Percentiles rank a stretch among this genome's conserved stretches.
These are phyloP conservation scores for Sporobolomyces phaffii DNA, from an alignment of 768 basidiomycete species.

Conservation along the genomic window DNA sequence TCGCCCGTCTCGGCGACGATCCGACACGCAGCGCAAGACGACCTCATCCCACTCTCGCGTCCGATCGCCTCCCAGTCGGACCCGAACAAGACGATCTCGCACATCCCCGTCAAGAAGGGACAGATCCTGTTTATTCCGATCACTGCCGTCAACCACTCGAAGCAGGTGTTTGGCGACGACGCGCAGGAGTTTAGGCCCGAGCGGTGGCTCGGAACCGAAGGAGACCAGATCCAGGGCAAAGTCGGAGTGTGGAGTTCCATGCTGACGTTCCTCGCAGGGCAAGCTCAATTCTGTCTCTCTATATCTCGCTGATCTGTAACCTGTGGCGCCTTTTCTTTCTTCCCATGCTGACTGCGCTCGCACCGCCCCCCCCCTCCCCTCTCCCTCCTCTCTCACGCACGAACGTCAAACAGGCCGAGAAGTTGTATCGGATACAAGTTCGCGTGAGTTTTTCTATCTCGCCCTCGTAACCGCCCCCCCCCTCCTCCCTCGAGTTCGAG, in stretches of 20 bases:
- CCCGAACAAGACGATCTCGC: constrained; percentile 10
- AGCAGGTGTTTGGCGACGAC: constrained; percentile 61
- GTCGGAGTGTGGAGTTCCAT: constrained; percentile 55
- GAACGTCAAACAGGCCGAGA: background rate
- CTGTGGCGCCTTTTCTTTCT: background rate
- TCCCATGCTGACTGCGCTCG: background rate
- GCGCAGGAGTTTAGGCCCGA: constrained; percentile 61
- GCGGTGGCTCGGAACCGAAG: constrained; percentile 51
- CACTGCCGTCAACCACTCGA: constrained; percentile 57
- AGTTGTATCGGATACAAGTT: constrained; percentile 34
- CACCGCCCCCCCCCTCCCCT: too few species aligned
- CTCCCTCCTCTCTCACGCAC: too few species aligned
- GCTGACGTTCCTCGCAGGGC: constrained; percentile 33
- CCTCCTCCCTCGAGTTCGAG: too few species aligned
- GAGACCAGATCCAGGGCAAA: constrained; percentile 43
- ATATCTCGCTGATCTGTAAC: too few species aligned
- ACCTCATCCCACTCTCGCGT: constrained; percentile 60
- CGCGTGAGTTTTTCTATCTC: background rate
- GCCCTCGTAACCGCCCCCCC: background rate
- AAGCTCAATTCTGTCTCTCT: too few species aligned
- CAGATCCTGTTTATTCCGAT: constrained; percentile 61
- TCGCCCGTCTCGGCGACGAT: constrained; percentile 77
- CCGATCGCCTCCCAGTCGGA: constrained; percentile 19
- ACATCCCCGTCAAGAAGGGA: constrained; percentile 50
- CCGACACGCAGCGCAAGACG: constrained; percentile 67